Percentiles rank a stretch among this genome's conserved stretches.
Evolutionary conservation across 1,284 basidiomycete species (phyloP).

Genomic region (Austropuccinia psidii): DNA sequence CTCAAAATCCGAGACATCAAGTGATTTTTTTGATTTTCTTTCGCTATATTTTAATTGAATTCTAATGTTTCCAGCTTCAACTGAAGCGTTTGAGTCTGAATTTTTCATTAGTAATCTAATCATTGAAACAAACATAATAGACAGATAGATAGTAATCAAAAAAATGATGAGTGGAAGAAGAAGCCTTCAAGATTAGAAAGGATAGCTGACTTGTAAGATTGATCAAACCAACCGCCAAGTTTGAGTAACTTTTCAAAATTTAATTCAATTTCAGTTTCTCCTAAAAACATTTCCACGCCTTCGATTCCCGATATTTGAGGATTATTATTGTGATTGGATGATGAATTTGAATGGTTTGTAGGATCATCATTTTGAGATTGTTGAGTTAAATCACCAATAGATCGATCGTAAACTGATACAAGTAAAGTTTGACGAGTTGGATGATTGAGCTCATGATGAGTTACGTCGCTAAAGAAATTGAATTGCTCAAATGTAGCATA

Average conservation of each 20-base stretch:
- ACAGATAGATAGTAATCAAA: neutral
- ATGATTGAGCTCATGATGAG: conserved; percentile 9
- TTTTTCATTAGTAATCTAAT: conserved; percentile 38
- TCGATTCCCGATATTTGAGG: conserved; percentile 47
- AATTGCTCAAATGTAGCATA: too few relatives aligned
- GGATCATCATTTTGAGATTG: neutral
- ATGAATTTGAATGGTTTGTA: neutral
- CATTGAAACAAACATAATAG: neutral
- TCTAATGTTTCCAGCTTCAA: conserved; percentile 17
- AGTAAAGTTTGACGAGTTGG: conserved; percentile 17
- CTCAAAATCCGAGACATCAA: conserved; percentile 68
- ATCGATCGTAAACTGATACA: conserved; percentile 36
- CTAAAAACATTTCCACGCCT: conserved; percentile 74
- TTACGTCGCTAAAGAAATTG: conserved; percentile 15
- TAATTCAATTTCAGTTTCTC: conserved; percentile 83
- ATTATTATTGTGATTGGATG: neutral
- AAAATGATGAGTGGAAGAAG: neutral
- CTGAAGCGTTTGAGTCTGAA: neutral
- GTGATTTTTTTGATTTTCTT: conserved; percentile 43
- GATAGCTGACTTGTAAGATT: conserved; percentile 67
- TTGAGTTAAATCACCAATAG: conserved; percentile 21
- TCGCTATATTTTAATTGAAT: conserved; percentile 28
- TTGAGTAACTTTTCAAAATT: conserved; percentile 59
- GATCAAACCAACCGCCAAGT: conserved; percentile 78
- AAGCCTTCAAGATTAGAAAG: neutral